Percentiles rank a stretch among this genome's conserved stretches.
Conservation (phyloP, 106 monocot species). For the Amphibolis antarctica region DNA sequence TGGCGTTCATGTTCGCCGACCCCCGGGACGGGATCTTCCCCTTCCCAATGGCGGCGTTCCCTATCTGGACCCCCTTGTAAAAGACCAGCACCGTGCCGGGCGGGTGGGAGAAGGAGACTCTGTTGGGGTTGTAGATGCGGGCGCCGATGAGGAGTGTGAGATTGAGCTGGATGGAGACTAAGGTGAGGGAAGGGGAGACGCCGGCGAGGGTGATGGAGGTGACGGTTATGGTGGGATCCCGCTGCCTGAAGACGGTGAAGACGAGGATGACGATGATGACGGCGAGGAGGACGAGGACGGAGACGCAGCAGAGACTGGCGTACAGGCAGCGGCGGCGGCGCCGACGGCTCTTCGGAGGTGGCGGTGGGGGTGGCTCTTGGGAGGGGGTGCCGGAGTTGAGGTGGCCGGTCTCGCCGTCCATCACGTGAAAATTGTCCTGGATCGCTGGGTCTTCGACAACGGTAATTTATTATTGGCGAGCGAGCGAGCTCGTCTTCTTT, state of each 20-base stretch:
- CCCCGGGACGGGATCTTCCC: constrained; percentile 47
- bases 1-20: constrained; percentile 8
- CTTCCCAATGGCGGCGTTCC: constrained; percentile 32
- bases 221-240: constrained; percentile 44
- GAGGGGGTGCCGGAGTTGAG: not conserved
- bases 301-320: constrained; percentile 35
- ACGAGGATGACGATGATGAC: constrained; percentile 46
- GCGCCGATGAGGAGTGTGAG: constrained; percentile 33
- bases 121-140: constrained; percentile 55
- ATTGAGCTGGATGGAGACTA: constrained; percentile 38
- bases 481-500: too few species aligned
- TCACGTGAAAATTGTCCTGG: too few species aligned
- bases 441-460: too few species aligned
- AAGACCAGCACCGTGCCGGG: constrained; percentile 24
- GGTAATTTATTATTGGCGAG: too few species aligned
- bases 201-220: constrained; percentile 15
- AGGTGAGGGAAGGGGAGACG: constrained; percentile 25
- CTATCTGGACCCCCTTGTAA: constrained; percentile 39
- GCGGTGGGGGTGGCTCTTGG: not conserved
- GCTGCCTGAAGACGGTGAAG: constrained; percentile 51
- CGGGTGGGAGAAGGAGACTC: constrained; percentile 42
- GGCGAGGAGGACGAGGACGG: constrained; percentile 28
- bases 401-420: not conserved
- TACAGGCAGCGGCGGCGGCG: constrained; percentile 24
- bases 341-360: constrained; percentile 5